Evolutionary conservation across 345 rosid species (phyloP), one percentile per base, ranked within the genome.

Genomic region (Nephelium lappaceum): DNA sequence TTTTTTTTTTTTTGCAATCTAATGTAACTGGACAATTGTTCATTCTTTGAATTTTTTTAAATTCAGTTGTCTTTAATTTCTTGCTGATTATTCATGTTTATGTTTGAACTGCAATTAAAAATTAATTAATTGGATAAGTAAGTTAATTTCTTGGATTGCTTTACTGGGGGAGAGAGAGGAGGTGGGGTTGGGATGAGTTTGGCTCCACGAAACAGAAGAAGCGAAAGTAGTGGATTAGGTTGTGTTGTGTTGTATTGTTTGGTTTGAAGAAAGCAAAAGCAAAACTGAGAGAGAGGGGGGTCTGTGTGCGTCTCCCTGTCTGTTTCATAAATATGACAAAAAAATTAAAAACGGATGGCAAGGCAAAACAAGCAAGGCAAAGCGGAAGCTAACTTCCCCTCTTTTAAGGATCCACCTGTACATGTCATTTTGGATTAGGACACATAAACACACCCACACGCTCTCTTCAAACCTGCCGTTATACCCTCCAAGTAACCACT

Each of bases 201-300:
- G 74, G 27, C 19, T 41, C 72, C 72, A 72, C 51, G 60, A 77
- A 68, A 78, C n/a, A 49, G 1, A 73, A 63, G 27, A 69, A 75
- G 75, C 72, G 61, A 83, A 81, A 80, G 77, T 73, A 78, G 77
- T 79, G 77, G 87, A 82, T 84, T 84, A 80, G 84, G 78, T 81
- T 79, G 60, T 64, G 53, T 64, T 64, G 80, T 49, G 49, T 79
- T 62, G 77, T 80, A 27, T 45, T 6, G 51, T 8, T 70, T 80
- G 67, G 80, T 73, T 76, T 74, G 75, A 79, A 81, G 81, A 85
- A 79, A 77, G 79, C 67, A 67, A 77, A 66, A 74, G 67, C 24
- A 23, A 77, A 74, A 67, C 53, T 65, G 62, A 58, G 68, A 39
- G 8, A 25, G 38, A 31, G 36, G 55, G 14, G 55, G 19, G 43